These are phyloP conservation scores for Penicillium sp. DNA, from an alignment of 2,329 filamentous ascomycete species.

Conservation along the genomic window DNA sequence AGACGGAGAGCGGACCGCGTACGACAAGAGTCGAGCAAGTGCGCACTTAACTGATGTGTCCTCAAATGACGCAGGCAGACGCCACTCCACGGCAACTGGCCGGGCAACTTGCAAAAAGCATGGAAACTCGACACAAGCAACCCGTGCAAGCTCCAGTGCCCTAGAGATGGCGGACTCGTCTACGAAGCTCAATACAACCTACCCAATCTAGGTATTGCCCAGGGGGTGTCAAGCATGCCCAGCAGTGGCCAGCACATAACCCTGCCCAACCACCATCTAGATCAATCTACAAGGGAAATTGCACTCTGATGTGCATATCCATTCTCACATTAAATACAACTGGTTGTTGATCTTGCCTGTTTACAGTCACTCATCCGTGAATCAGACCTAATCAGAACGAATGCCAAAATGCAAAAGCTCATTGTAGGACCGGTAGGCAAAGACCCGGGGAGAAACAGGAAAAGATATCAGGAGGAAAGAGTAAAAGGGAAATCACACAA, in stretches of 20 bases:
- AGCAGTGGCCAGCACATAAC: background rate
- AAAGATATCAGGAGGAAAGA: conserved; percentile 11
- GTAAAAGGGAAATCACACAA: conserved; percentile 11
- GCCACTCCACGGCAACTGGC: too few species aligned
- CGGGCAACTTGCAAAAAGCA: too few species aligned
- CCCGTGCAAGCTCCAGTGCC: too few species aligned
- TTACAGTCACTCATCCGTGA: conserved; percentile 16
- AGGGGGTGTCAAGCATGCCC: background rate
- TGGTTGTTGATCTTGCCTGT: conserved; percentile 20
- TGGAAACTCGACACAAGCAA: too few species aligned
- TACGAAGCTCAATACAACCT: too few species aligned
- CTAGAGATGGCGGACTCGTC: too few species aligned
- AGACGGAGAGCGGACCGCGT: too few species aligned
- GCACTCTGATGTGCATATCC: conserved; percentile 20
- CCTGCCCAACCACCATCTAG: too few species aligned
- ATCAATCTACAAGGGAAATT: background rate
- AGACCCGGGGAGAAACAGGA: conserved; percentile 5
- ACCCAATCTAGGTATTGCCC: too few species aligned
- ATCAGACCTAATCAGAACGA: background rate
- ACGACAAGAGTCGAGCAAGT: too few species aligned
- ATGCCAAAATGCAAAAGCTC: conserved; percentile 2
- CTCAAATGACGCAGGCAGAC: too few species aligned
- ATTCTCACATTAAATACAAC: conserved; percentile 33
- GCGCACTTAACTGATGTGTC: too few species aligned
- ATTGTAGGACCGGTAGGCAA: conserved; percentile 1